Percentiles rank a stretch among this genome's conserved stretches.
Conservation (phyloP, 2,329 filamentous ascomycete genomes). For the Helotiales sp. region DNA sequence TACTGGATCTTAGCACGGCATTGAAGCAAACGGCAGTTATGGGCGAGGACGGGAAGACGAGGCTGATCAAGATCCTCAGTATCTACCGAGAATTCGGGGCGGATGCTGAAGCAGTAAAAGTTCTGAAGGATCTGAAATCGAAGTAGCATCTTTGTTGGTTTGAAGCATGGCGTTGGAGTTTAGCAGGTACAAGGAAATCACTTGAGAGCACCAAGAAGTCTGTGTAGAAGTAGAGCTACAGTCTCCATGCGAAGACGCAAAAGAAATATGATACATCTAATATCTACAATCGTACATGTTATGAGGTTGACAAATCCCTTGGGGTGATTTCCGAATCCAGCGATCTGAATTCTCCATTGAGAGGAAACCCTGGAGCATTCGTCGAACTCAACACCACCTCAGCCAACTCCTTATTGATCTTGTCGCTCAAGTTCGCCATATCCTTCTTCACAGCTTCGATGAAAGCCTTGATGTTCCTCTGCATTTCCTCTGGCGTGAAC, state of each 20-base stretch:
- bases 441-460: constrained; percentile 80
- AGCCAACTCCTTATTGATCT: constrained; percentile 73
- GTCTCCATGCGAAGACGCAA: constrained; percentile 36
- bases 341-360: constrained; percentile 79
- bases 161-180: constrained; percentile 54
- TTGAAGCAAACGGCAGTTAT: constrained; percentile 59
- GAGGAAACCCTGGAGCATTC: constrained; percentile 81
- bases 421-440: constrained; percentile 66
- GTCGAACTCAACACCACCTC: constrained; percentile 85
- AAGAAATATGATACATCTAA: constrained; percentile 47
- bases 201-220: neutral
- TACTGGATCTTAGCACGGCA: constrained; percentile 68
- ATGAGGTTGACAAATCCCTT: constrained; percentile 54
- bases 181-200: constrained; percentile 13
- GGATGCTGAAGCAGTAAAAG: constrained; percentile 61
- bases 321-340: constrained; percentile 61
- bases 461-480: constrained; percentile 80
- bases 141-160: constrained; percentile 31
- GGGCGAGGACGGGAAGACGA: constrained; percentile 46
- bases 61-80: constrained; percentile 60
- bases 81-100: constrained; percentile 67
- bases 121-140: constrained; percentile 44
- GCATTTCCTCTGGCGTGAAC: constrained; percentile 85
- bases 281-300: constrained; percentile 44
- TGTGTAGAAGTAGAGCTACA: neutral